Evolutionary conservation across 176 grass and related monocot genomes (phyloP), one percentile per base, ranked within the genome.

Genomic region (Rhynchospora pubera): DNA sequence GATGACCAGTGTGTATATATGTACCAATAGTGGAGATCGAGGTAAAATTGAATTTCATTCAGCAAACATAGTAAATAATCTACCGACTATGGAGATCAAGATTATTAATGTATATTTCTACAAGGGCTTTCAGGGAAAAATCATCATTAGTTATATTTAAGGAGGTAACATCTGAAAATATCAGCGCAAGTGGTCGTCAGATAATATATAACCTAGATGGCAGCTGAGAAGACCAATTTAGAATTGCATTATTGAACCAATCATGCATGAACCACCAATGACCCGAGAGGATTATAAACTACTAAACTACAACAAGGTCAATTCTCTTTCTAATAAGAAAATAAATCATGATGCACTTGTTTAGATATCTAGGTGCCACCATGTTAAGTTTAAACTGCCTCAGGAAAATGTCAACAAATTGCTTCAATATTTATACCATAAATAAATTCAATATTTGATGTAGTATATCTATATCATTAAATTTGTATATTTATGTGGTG

Each of bases 241-340:
- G n/a, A 75, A 75, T 53, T 75, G 72, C 47, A 76, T 76, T 76
- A 76, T 76, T 76, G 47, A 76, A 55, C 11, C 71, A 53, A 75
- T 75, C 47, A 75, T 52, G 46, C 22, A 52, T 53, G 22, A 53
- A 53, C 46, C 46, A 3, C 22, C 46, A 53, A 75, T 26, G 48
- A 53, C 21, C 28, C 71, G 53, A 75, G 9, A n/a, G 47, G 18
- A 76, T 76, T 30, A 76, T 2, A 76, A 53, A 76, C 46, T 53
- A 76, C 6, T 55, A 76, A 76, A 47, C 18, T 55, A 76, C 12
- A 26, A 26, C 65, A 3, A 16, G 12, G 68, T 72, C 68, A 72
- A 47, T 72, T 72, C 44, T 47, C 8, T 9, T 72, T 45, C 65
- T 15, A 7, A 45, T 69, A 69, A 44, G 2, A 69, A 32, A 63